phyloP scores from a whole-genome alignment of 2,329 filamentous ascomycete species.

The Cercospora nicotianae region DNA sequence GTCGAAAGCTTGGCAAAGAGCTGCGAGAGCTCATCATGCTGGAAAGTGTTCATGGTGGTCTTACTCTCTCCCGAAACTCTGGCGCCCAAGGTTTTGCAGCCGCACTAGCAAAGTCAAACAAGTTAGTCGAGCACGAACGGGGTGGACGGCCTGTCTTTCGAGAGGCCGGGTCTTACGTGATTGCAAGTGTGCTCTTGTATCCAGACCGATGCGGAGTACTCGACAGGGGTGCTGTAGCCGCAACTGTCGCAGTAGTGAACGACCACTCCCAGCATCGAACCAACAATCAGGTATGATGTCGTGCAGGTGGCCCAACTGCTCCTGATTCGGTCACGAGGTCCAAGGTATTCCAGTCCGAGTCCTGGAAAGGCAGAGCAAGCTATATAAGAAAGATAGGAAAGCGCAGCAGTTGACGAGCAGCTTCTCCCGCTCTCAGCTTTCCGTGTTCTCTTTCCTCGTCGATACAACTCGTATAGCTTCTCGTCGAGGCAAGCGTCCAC shows the following conservation, averaged over 20 bases:
- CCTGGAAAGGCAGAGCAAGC: constrained; percentile 5
- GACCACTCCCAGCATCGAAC: constrained; percentile 32
- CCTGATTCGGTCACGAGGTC: not conserved
- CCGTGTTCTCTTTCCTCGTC: constrained; percentile 24
- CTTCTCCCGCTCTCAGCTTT: constrained; percentile 18
- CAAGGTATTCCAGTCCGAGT: not conserved
- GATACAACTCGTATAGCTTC: constrained; percentile 33
- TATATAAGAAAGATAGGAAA: constrained; percentile 17
- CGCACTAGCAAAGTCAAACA: constrained; percentile 42
- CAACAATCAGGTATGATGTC: constrained; percentile 1
- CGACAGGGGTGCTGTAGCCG: constrained; percentile 39
- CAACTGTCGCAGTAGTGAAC: constrained; percentile 37
- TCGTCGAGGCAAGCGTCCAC: constrained; percentile 26
- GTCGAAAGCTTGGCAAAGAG: constrained; percentile 64
- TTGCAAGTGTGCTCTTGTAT: constrained; percentile 47
- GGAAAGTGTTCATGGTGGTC: constrained; percentile 52
- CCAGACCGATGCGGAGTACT: constrained; percentile 46
- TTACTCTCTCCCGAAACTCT: constrained; percentile 47
- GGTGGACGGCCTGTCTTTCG: constrained; percentile 22
- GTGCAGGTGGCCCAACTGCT: not conserved
- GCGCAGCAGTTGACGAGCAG: constrained; percentile 13
- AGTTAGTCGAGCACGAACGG: constrained; percentile 27
- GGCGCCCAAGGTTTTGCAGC: constrained; percentile 45
- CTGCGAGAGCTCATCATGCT: constrained; percentile 77
- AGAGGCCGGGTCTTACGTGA: constrained; percentile 45